Base-by-base conservation (phyloP, 2,329 filamentous ascomycete genomes). In the Fonsecaea monophora region DNA sequence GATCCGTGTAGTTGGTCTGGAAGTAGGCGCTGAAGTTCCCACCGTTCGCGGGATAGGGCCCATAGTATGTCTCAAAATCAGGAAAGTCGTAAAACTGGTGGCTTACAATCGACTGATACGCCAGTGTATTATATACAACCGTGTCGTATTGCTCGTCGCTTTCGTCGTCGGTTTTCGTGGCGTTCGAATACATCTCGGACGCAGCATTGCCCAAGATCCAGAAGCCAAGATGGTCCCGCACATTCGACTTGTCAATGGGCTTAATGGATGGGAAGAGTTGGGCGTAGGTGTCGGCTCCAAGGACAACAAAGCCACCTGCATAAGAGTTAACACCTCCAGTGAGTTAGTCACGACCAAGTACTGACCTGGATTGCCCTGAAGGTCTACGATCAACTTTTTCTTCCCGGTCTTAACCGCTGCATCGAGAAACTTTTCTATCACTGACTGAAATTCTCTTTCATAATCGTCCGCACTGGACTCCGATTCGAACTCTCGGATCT, bases 301-400 rank as follows among this genome's bases (percentile, higher is more conserved):
- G 78, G 7, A 78, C 71, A 13, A 86, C 73, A 53, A 77, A 76
- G 0, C 89, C 89, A 45, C 89, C 63, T 66, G 3, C 80, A 82
- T 0, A 81, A 81, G 38, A 15, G 53, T 53, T 32, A 62, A 25
- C 15, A 38, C 58, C 15, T 34, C 15, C 38, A 9, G 45, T 10
- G 8, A 12, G 10, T 25, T 10, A 25, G 45, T 8, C 45, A 50
- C 5, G 21, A 50, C 21, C 9, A 21, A 53, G 32, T 13, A 60
- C 55, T 34, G 42, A 84, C 63, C 89, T 0, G 79, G 80, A 69
- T 91, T 92, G 1, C 79, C 81, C 3, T 85, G 82, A 6, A 91
- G 73, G 69, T 91, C 89, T 66, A 91, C 84, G 35, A 91, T 81
- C 4, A 91, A 79, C 74, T 86, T 88, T n/a, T 79, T 85, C 74